Percentiles rank a stretch among this genome's conserved stretches.
Conservation (phyloP, 2,329 filamentous ascomycete genomes). For the Tolypocladium pustulatum region DNA sequence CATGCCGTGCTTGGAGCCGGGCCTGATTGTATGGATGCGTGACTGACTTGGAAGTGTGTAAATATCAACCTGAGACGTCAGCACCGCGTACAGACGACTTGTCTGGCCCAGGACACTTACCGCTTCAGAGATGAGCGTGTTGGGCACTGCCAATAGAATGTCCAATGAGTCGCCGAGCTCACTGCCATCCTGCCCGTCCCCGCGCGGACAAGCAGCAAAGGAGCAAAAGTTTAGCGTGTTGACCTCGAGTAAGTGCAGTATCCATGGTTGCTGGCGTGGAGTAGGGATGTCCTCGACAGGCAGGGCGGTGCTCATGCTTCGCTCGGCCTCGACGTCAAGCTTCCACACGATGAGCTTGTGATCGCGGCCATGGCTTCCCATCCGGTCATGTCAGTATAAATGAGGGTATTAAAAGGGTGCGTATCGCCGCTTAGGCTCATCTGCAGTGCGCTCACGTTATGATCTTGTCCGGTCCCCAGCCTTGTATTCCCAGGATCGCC, state of each 20-base stretch:
- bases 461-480: slow-evolving; percentile 61
- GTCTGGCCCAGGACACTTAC: slow-evolving; percentile 27
- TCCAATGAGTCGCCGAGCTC: slow-evolving; percentile 19
- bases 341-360: slow-evolving; percentile 82
- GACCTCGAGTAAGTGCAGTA: slow-evolving; percentile 73
- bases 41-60: slow-evolving; percentile 68
- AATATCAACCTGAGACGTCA: slow-evolving; percentile 54
- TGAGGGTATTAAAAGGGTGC: not conserved
- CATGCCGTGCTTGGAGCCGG: slow-evolving; percentile 58
- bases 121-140: slow-evolving; percentile 61
- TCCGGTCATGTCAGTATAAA: not conserved
- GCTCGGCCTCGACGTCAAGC: slow-evolving; percentile 49
- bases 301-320: slow-evolving; percentile 52
- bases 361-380: slow-evolving; percentile 76
- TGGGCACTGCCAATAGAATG: slow-evolving; percentile 70
- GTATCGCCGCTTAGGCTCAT: not conserved
- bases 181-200: slow-evolving; percentile 11
- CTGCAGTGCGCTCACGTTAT: slow-evolving; percentile 60
- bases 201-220: slow-evolving; percentile 52
- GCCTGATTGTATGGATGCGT: slow-evolving; percentile 49
- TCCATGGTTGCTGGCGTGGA: slow-evolving; percentile 59
- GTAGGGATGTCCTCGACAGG: slow-evolving; percentile 53
- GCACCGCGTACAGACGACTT: not conserved
- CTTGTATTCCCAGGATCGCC: slow-evolving; percentile 63
- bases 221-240: slow-evolving; percentile 95